Evolutionary conservation across 2,329 filamentous ascomycete genomes (phyloP).

Genomic region (Fusarium pseudoanthophilum): DNA sequence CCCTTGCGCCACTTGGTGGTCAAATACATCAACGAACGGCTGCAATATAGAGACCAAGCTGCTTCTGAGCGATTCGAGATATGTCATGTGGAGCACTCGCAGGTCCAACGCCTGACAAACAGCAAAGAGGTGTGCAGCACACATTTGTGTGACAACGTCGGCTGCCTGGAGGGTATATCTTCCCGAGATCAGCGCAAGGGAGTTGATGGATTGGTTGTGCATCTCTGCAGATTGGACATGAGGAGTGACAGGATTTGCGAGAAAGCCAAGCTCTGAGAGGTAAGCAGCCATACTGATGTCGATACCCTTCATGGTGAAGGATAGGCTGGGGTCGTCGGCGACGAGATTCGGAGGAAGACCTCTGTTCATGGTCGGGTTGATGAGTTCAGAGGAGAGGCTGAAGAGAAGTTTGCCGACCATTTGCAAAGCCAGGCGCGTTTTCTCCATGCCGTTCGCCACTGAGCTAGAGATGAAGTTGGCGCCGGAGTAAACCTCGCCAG

Average conservation of each 20-base stretch:
- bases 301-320: neutral
- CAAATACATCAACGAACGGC: rapidly evolving
- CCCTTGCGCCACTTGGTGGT: rapidly evolving
- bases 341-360: neutral
- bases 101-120: neutral
- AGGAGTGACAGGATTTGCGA: rapidly evolving
- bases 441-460: neutral
- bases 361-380: neutral
- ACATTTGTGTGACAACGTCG: neutral
- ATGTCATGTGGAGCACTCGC: neutral
- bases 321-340: neutral
- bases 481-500: rapidly evolving
- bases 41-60: neutral
- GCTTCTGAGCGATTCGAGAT: neutral
- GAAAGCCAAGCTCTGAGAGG: neutral
- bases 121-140: neutral
- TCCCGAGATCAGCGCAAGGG: neutral
- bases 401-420: neutral
- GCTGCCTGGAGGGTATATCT: neutral
- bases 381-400: neutral
- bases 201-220: neutral
- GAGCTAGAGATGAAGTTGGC: neutral
- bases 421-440: rapidly evolving
- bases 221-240: neutral
- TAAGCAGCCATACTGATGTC: neutral